Percentiles rank a stretch among this genome's conserved stretches.
Conservation (phyloP, 2,329 filamentous ascomycete species). For the Stemphylium vesicarium region DNA sequence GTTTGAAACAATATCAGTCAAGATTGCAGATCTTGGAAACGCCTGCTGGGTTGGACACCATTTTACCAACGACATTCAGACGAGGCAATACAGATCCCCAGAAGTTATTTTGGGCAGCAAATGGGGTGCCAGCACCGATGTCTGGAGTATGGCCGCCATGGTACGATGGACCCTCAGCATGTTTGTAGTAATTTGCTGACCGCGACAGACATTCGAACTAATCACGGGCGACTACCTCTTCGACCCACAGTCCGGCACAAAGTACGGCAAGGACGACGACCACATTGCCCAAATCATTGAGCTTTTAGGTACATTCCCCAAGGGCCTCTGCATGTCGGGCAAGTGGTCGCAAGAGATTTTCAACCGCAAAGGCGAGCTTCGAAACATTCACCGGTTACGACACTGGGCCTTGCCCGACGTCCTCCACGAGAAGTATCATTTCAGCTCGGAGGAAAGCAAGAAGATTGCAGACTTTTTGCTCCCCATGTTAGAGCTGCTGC, state of each 20-base stretch:
- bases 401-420: constrained; percentile 97
- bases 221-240: constrained; percentile 99
- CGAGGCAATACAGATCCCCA: constrained; percentile 92
- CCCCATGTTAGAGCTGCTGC: constrained; percentile 89
- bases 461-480: constrained; percentile 81
- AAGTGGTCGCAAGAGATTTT: constrained; percentile 99
- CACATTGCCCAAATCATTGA: constrained; percentile 99
- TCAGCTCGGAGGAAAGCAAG: constrained; percentile 80
- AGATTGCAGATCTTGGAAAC: constrained; percentile 97
- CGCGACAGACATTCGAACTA: constrained; percentile 84
- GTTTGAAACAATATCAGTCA: constrained; percentile 91
- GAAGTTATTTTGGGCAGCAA: constrained; percentile 96
- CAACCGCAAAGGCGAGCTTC: constrained; percentile 94
- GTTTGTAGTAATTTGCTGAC: constrained; percentile 14
- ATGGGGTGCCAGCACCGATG: constrained; percentile 99
- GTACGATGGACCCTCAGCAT: constrained; percentile 59
- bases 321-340: constrained; percentile 86
- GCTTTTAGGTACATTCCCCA: constrained; percentile 89
- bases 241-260: constrained; percentile 96
- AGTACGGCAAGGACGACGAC: constrained; percentile 99
- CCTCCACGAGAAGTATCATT: constrained; percentile 95
- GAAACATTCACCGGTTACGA: constrained; percentile 94
- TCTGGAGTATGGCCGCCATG: constrained; percentile 99
- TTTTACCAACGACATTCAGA: constrained; percentile 99
- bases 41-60: constrained; percentile 99